Evolutionary conservation across 495 filamentous ascomycete species (phyloP), one percentile per base, ranked within the genome.

Genomic region (Penicillium tannophilum): DNA sequence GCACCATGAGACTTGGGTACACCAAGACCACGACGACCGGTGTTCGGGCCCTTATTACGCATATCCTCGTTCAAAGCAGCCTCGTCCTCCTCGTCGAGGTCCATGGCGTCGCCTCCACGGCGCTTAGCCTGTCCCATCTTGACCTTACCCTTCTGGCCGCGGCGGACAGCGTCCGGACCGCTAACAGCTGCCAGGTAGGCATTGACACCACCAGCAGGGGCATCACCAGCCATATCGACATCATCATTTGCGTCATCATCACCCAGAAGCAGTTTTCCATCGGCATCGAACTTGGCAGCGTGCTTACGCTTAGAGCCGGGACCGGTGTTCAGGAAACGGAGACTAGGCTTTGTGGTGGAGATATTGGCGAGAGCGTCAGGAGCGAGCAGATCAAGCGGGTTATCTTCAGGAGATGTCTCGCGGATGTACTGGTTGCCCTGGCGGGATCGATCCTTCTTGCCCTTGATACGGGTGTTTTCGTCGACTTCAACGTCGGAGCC

Each of bases 161-260:
- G 82, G 56, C 86, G 85, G 35, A 90, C 86, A 2, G 88, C 89
- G 72, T 97, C 90, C 57, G 88, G 87, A 50, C 95, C 90, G 59
- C 85, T 87, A 36, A 98, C 86, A 20, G 95, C 95, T 39, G 89
- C 86, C 14, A 98, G 90, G 71, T 98, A 98, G 31, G 94, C 94
- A 63, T 90, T 90, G 19, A 98, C 87, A 16, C 91, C 86, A 26
- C 75, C 76, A 0, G 64, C 55, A 48, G 75, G 77, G 20, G 64
- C 78, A 24, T 74, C 78, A 65, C 89, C 89, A 36, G 83, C 74
- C 72, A 84, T 85, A 73, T 86, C 87, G 14, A 76, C 86, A 43
- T 83, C 84, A 4, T 70, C 68, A 16, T 46, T 35, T 49, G 62
- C 59, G 16, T 84, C 77, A 24, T 77, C 78, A 24, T 75, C 80